These are phyloP conservation scores for Neofusicoccum parvum DNA, from an alignment of 2,329 filamentous ascomycete genomes.

Conservation along the genomic window DNA sequence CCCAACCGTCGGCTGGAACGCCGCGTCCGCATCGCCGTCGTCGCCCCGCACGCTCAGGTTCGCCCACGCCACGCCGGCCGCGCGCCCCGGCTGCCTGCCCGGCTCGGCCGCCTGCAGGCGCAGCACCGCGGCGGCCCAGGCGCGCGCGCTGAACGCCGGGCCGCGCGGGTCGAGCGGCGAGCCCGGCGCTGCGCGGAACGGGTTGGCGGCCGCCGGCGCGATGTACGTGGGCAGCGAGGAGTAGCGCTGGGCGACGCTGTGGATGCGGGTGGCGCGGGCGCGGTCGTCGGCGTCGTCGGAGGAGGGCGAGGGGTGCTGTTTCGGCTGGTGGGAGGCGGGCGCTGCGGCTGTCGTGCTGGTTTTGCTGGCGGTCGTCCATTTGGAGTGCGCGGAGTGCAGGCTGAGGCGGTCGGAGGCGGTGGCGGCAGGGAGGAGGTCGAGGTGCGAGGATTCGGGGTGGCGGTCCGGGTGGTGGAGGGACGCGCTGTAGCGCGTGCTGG, in stretches of 20 bases:
- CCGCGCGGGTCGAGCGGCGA: slow-evolving; percentile 6
- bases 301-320: neutral
- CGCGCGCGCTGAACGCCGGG: neutral
- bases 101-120: neutral
- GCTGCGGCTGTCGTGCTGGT: neutral
- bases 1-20: slow-evolving; percentile 6
- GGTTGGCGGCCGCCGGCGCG: neutral
- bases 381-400: neutral
- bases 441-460: neutral
- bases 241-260: slow-evolving; percentile 7
- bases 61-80: slow-evolving; percentile 14
- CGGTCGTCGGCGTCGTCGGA: neutral
- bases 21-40: neutral
- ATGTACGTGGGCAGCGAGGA: slow-evolving; percentile 8
- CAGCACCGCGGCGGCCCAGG: slow-evolving; percentile 13
- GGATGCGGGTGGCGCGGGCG: neutral
- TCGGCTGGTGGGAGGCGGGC: neutral
- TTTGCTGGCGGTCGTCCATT: neutral
- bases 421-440: slow-evolving; percentile 1
- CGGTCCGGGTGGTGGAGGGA: neutral
- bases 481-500: slow-evolving; percentile 10
- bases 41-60: neutral
- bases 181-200: neutral
- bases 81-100: neutral
- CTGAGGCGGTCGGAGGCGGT: neutral